These are phyloP conservation scores for Caloboletus firmus DNA, from an alignment of 1,284 basidiomycete genomes.

Conservation along the genomic window DNA sequence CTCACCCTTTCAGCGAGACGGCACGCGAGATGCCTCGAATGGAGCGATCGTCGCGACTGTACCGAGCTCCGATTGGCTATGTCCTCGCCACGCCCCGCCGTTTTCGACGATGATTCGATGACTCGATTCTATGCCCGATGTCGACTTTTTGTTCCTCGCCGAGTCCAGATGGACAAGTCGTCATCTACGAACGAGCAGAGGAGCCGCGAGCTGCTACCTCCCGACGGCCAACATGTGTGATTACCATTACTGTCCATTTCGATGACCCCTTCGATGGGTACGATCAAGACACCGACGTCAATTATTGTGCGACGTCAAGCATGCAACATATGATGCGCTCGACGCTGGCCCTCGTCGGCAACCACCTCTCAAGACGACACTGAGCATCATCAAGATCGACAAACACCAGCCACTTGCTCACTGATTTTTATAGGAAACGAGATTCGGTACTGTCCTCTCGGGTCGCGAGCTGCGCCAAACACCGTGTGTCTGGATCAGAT, in stretches of 20 bases:
- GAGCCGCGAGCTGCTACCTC: neutral
- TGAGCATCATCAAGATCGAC: neutral
- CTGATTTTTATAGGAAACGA: neutral
- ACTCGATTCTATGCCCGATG: neutral
- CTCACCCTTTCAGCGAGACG: neutral
- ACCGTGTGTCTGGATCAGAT: neutral
- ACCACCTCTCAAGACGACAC: neutral
- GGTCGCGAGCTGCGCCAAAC: constrained; percentile 9
- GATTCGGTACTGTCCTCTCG: constrained; percentile 7
- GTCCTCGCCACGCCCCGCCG: neutral
- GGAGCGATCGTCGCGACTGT: neutral
- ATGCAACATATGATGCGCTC: neutral
- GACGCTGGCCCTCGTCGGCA: too few species aligned
- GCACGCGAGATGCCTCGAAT: constrained; percentile 8
- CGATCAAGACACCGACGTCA: neutral
- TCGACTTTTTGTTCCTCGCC: neutral
- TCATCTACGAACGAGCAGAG: neutral
- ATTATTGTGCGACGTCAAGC: neutral
- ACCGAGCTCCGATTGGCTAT: too few species aligned
- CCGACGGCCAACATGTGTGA: neutral
- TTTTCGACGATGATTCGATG: neutral
- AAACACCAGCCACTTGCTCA: too few species aligned
- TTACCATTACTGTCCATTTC: neutral
- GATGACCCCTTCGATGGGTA: neutral
- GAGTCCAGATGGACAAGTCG: neutral